Conservation (phyloP, 148 eudicot species). For the Tetragonia tetragonoides region DNA sequence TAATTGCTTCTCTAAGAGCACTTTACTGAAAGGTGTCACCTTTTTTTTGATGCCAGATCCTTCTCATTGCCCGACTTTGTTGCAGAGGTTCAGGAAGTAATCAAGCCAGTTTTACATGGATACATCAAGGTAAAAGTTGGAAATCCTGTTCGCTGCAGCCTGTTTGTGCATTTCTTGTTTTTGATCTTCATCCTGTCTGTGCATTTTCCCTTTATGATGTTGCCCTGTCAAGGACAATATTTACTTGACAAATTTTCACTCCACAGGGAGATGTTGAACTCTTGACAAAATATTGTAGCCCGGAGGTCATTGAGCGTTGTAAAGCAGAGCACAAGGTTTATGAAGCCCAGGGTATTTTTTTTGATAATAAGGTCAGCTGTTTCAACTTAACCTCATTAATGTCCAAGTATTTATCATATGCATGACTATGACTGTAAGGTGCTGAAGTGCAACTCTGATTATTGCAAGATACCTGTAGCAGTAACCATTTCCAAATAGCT, state of each 20-base stretch:
- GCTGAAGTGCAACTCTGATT: neutral
- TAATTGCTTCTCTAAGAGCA: neutral
- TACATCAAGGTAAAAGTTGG: constrained; percentile 57
- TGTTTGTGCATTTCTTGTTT: neutral
- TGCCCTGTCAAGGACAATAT: neutral
- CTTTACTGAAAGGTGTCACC: neutral
- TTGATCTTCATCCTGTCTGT: neutral
- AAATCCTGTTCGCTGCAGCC: neutral
- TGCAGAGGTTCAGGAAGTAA: constrained; percentile 81
- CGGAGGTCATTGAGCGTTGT: constrained; percentile 80
- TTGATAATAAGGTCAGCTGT: constrained; percentile 79
- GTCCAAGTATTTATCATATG: neutral
- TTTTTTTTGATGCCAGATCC: constrained; percentile 39
- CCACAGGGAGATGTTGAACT: constrained; percentile 63
- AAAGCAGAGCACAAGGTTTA: constrained; percentile 72
- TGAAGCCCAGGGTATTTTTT: constrained; percentile 61
- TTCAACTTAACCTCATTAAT: constrained; percentile 4
- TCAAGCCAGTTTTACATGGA: constrained; percentile 75
- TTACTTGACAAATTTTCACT: constrained; percentile 10
- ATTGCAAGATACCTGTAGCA: neutral
- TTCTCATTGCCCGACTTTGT: constrained; percentile 87
- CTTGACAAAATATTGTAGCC: constrained; percentile 68
- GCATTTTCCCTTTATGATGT: constrained; percentile 1
- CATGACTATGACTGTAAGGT: neutral
- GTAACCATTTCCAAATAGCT: neutral